Percentiles rank a stretch among this genome's conserved stretches.
Conservation (phyloP, 768 basidiomycete genomes). For the Royoungia palumana region DNA sequence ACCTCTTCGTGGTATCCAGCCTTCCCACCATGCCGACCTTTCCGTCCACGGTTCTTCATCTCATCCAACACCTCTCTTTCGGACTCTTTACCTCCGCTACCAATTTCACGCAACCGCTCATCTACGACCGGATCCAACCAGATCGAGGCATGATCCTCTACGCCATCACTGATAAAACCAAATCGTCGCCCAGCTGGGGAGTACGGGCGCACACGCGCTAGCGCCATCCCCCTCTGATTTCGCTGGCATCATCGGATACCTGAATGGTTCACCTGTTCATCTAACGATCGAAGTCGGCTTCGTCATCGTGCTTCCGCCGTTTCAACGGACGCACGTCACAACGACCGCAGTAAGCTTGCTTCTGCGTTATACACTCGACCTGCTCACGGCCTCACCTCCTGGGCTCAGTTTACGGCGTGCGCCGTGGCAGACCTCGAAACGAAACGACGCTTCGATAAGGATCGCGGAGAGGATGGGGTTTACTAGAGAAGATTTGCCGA, state of each 20-base stretch:
- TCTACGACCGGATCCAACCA: conserved; percentile 35
- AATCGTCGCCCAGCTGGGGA: neutral
- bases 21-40: conserved; percentile 40
- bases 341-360: conserved; percentile 51
- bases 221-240: conserved; percentile 23
- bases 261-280: conserved; percentile 41
- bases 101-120: conserved; percentile 35
- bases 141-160: conserved; percentile 41
- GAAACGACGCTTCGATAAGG: conserved; percentile 46
- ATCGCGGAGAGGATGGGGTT: conserved; percentile 63
- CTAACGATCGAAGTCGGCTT: conserved; percentile 53
- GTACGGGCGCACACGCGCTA: neutral
- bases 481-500: conserved; percentile 45
- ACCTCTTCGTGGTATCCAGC: conserved; percentile 28
- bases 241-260: conserved; percentile 52
- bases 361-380: conserved; percentile 45
- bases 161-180: conserved; percentile 52
- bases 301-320: conserved; percentile 51
- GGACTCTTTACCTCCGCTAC: conserved; percentile 43
- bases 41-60: conserved; percentile 35
- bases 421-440: conserved; percentile 54
- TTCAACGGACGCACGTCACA: conserved; percentile 63
- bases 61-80: conserved; percentile 44
- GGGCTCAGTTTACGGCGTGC: conserved; percentile 60
- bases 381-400: conserved; percentile 29